Evolutionary conservation across 768 basidiomycete species (phyloP).

Genomic region (Lactarius hengduanensis): DNA sequence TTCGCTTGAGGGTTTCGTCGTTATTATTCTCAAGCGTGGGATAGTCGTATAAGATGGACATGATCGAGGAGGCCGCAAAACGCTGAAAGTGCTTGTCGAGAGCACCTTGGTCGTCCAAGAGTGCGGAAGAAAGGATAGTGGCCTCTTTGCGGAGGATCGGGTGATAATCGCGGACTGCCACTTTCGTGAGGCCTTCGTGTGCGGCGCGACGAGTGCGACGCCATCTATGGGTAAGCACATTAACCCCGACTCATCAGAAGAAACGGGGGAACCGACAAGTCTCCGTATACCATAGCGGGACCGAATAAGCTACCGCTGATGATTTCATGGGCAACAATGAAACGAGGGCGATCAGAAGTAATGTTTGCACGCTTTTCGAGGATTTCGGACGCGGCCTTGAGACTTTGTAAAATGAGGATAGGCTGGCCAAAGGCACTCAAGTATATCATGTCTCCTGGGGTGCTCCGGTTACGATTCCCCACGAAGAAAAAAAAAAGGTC

Average conservation of each 20-base stretch:
- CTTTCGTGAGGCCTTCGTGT: constrained; percentile 15
- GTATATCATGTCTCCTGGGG: constrained; percentile 13
- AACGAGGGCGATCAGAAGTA: constrained; percentile 33
- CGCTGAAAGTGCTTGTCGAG: constrained; percentile 10
- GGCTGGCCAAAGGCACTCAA: constrained; percentile 13
- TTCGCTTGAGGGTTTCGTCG: constrained; percentile 8
- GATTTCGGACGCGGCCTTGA: constrained; percentile 38
- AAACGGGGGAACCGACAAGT: constrained; percentile 26
- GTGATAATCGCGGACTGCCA: constrained; percentile 5
- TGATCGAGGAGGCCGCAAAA: constrained; percentile 7
- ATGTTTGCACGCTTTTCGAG: constrained; percentile 37
- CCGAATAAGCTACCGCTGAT: constrained; percentile 36
- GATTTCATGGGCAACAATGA: constrained; percentile 36
- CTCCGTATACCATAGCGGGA: constrained; percentile 30
- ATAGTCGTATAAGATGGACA: constrained; percentile 15
- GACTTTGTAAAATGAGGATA: constrained; percentile 36
- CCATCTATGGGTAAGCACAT: constrained; percentile 6
- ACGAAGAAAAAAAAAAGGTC: background rate
- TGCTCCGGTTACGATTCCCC: background rate
- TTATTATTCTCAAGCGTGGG: constrained; percentile 17
- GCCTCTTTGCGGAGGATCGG: constrained; percentile 14
- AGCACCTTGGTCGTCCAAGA: background rate
- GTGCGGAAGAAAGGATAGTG: background rate
- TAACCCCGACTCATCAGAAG: background rate
- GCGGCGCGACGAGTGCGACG: constrained; percentile 20